These are phyloP conservation scores for Penicillium expansum DNA, from an alignment of 2,329 filamentous ascomycete genomes.

Conservation along the genomic window DNA sequence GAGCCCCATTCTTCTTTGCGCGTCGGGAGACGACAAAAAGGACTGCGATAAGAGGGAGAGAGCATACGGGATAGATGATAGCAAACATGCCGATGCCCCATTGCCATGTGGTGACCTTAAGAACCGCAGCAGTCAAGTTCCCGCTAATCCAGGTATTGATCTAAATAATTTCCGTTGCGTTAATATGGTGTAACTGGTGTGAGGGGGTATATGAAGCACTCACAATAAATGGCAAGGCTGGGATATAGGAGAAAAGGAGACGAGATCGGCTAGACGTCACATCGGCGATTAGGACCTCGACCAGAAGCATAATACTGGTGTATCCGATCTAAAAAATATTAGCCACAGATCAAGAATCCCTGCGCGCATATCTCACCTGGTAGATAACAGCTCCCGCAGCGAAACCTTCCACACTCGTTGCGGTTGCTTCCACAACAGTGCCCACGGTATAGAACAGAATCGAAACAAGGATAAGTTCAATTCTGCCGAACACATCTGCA, in stretches of 20 bases:
- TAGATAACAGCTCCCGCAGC: constrained; percentile 59
- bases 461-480: constrained; percentile 56
- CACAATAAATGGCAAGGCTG: constrained; percentile 56
- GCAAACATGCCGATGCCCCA: constrained; percentile 66
- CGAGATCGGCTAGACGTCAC: constrained; percentile 62
- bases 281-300: constrained; percentile 65
- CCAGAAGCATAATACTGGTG: constrained; percentile 58
- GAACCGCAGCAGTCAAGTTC: constrained; percentile 53
- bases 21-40: constrained; percentile 53
- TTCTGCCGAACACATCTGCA: constrained; percentile 61
- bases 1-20: constrained; percentile 52
- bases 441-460: constrained; percentile 57
- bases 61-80: constrained; percentile 58
- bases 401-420: constrained; percentile 52
- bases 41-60: constrained; percentile 54
- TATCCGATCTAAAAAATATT: constrained; percentile 52
- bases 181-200: neutral
- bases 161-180: neutral
- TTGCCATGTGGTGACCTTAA: constrained; percentile 54
- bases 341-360: neutral
- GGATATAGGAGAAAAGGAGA: constrained; percentile 65
- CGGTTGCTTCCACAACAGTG: constrained; percentile 57
- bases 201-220: constrained; percentile 1
- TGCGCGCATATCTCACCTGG: constrained; percentile 35
- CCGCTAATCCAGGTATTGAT: constrained; percentile 65